phyloP scores from a whole-genome alignment of 805 yeast genomes.

The Saturnispora dispora region DNA sequence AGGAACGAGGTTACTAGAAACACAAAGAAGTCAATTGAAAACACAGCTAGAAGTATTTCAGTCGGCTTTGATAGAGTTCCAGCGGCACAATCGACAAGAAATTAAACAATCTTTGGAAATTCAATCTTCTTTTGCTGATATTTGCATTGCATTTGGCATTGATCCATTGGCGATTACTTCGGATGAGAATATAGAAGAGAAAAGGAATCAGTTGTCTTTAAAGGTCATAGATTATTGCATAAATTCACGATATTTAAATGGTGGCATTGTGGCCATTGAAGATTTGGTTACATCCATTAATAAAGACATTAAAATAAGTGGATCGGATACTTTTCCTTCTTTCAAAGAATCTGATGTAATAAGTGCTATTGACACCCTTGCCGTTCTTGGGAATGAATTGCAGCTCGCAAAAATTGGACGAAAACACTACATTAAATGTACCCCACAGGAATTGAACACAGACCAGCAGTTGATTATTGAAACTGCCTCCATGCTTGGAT shows the following conservation, averaged over 20 bases:
- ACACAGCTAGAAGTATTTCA: slow-evolving; percentile 74
- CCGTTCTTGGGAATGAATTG: slow-evolving; percentile 61
- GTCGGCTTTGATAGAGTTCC: slow-evolving; percentile 65
- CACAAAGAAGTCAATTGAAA: slow-evolving; percentile 51
- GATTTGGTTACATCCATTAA: slow-evolving; percentile 35
- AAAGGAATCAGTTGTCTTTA: slow-evolving; percentile 58
- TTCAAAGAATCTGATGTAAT: slow-evolving; percentile 44
- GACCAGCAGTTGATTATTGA: slow-evolving; percentile 71
- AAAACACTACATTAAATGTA: slow-evolving; percentile 48
- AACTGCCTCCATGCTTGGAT: slow-evolving; percentile 71
- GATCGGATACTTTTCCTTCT: slow-evolving; percentile 22
- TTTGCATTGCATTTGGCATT: slow-evolving; percentile 74
- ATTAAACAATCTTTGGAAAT: slow-evolving; percentile 56
- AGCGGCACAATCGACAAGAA: slow-evolving; percentile 60
- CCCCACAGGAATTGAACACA: slow-evolving; percentile 51
- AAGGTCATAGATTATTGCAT: slow-evolving; percentile 70
- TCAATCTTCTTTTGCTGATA: slow-evolving; percentile 60
- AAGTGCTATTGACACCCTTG: slow-evolving; percentile 44
- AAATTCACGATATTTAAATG: slow-evolving; percentile 60
- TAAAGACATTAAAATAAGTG: slow-evolving; percentile 14
- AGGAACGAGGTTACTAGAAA: slow-evolving; percentile 41
- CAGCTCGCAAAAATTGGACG: slow-evolving; percentile 51
- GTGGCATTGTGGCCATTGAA: slow-evolving; percentile 65
- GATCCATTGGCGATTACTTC: slow-evolving; percentile 54
- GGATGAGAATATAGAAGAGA: slow-evolving; percentile 38